phyloP scores from a whole-genome alignment of 495 filamentous ascomycete species.

The Xylaria scruposa region DNA sequence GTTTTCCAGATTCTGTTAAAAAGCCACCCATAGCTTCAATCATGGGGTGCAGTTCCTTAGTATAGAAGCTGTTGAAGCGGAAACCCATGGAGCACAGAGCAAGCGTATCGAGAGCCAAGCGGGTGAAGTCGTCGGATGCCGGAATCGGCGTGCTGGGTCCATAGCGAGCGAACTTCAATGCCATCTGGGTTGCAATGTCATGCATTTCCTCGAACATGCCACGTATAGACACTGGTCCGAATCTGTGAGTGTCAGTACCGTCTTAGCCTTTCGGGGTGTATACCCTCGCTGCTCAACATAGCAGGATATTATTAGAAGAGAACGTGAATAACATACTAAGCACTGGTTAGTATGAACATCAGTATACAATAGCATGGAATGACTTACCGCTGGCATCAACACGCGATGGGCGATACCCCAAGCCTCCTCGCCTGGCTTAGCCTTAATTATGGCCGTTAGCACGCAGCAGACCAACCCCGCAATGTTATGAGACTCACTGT shows the following conservation, averaged over 20 bases:
- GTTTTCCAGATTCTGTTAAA: conserved; percentile 60
- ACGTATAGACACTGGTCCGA: conserved; percentile 73
- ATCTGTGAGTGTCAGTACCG: conserved; percentile 44
- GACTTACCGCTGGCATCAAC: conserved; percentile 30
- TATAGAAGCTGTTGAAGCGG: conserved; percentile 79
- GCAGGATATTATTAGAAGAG: not conserved
- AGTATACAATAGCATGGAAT: not conserved
- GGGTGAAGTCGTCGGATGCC: conserved; percentile 75
- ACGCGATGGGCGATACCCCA: conserved; percentile 77
- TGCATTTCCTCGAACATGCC: conserved; percentile 80
- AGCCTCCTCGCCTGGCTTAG: conserved; percentile 63
- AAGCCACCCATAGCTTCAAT: conserved; percentile 68
- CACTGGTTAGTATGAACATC: conserved; percentile 10
- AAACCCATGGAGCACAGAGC: conserved; percentile 75
- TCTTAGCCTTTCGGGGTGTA: not conserved
- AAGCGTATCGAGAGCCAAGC: conserved; percentile 74
- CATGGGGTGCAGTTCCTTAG: conserved; percentile 70
- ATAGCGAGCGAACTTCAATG: conserved; percentile 75
- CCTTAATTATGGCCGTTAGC: conserved; percentile 38
- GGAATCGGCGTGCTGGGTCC: conserved; percentile 62
- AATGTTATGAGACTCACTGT: conserved; percentile 45
- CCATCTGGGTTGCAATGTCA: conserved; percentile 73
- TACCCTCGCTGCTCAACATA: conserved; percentile 30
- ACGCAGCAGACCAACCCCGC: not conserved
- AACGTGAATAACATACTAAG: conserved; percentile 18